Evolutionary conservation across 2,329 filamentous ascomycete species (phyloP), one percentile per base, ranked within the genome.

Genomic region (Byssoonygena ceratinophila): DNA sequence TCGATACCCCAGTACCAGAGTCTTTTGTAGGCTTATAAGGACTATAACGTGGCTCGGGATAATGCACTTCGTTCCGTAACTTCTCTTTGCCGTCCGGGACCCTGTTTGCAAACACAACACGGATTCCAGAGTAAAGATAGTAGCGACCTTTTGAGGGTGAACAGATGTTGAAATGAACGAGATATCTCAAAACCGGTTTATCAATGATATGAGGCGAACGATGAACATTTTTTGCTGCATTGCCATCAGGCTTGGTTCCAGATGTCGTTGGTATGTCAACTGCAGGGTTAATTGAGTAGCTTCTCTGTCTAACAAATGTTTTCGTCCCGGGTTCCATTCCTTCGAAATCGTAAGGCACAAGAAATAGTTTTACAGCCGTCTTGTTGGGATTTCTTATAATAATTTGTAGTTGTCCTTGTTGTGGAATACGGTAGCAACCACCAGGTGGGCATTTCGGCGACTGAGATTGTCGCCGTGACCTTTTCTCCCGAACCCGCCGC

Each of bases 381-480:
- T 97, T 97, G 71, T 97, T 95, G 14, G 90, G 91, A 62, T 97
- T 98, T 67, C 97, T 97, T 66, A 98, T 87, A 56, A 98, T 84
- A 58, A 98, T 94, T 62, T 98, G 92, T 12, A 98, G 75, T 68
- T 97, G 92, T 0, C 92, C 92, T 66, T 90, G 85, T 63, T 92
- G 84, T 0, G 92, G 92, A 50, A 98, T 95, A 40, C 92, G 84
- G 66, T 97, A 98, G 63, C 86, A 87, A 32, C 92, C 91, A 6
- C 89, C 88, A 0, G 87, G 85, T 0, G 89, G 87, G 14, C 84
- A 80, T 67, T 79, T 82, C 1, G 80, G 78, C 23, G 75, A 76
- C 27, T 74, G 70, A 4, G 80, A 76, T 49, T 79, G 75, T n/a
- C 49, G 16, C 48, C 83, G 77, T 57, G 79, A 83, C 55, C 73